A percentile compares a stretch with the other conserved stretches of the same genome.
phyloP scores from a whole-genome alignment of 169 alveolate genomes.

The Babesia caballi region DNA sequence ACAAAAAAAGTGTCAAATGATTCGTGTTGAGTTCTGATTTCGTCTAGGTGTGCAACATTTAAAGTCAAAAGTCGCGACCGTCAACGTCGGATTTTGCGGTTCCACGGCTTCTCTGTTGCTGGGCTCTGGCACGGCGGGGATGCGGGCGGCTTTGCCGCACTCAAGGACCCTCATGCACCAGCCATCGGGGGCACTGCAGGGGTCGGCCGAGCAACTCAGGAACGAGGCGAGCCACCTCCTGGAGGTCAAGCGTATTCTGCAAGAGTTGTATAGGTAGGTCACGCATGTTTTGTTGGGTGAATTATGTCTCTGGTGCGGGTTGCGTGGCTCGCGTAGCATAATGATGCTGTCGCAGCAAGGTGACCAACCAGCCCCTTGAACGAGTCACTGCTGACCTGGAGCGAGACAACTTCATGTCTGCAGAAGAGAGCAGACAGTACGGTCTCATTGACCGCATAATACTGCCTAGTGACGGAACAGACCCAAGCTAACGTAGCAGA shows the following conservation, averaged over 20 bases:
- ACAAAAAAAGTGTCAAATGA: too few relatives aligned
- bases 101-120: constrained; percentile 68
- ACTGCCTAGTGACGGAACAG: neutral
- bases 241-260: constrained; percentile 19
- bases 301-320: neutral
- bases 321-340: neutral
- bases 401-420: constrained; percentile 83
- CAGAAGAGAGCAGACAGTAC: constrained; percentile 73
- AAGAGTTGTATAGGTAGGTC: constrained; percentile 33
- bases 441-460: constrained; percentile 80
- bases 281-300: too few relatives aligned
- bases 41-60: constrained; percentile 63
- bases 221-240: constrained; percentile 45
- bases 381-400: constrained; percentile 70
- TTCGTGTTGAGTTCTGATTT: too few relatives aligned
- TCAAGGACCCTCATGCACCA: constrained; percentile 66
- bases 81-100: constrained; percentile 72
- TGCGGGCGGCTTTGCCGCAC: constrained; percentile 56
- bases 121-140: constrained; percentile 70
- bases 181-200: constrained; percentile 64
- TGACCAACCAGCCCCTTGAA: constrained; percentile 73
- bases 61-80: constrained; percentile 57
- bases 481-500: too few relatives aligned
- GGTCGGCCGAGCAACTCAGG: constrained; percentile 64
- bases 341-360: constrained; percentile 7